Conservation (phyloP, 2,329 filamentous ascomycete species). For the Cryphonectria nitschkei region DNA sequence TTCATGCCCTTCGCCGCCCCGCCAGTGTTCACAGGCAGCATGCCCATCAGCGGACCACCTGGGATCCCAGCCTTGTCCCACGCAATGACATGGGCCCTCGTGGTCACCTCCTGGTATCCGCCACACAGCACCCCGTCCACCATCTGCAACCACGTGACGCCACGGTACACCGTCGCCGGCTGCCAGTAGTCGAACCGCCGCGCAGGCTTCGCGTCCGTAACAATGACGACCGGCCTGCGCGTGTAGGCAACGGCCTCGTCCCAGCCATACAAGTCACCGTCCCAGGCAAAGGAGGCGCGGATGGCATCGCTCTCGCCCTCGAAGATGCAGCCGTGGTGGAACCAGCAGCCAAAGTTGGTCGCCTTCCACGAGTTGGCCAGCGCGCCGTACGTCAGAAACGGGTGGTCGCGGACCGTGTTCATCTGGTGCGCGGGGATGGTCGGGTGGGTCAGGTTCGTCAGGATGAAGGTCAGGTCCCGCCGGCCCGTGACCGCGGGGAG, state of each 20-base stretch:
- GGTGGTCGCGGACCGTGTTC: slow-evolving; percentile 14
- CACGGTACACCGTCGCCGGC: neutral
- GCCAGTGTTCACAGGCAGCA: too few relatives aligned
- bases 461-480: slow-evolving; percentile 11
- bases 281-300: slow-evolving; percentile 23
- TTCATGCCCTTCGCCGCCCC: neutral
- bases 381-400: slow-evolving; percentile 9
- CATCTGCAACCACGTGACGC: slow-evolving; percentile 11
- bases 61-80: slow-evolving; percentile 7
- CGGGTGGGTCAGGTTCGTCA: slow-evolving; percentile 23
- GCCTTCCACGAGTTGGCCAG: slow-evolving; percentile 26
- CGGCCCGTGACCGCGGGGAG: slow-evolving; percentile 7
- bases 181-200: slow-evolving; percentile 13
- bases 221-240: slow-evolving; percentile 15
- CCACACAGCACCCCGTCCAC: slow-evolving; percentile 1
- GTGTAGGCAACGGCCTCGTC: slow-evolving; percentile 25
- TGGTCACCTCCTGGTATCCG: neutral
- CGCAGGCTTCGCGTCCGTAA: neutral
- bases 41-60: neutral
- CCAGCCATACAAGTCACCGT: slow-evolving; percentile 28
- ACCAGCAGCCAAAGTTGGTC: slow-evolving; percentile 26
- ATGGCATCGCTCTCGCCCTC: neutral
- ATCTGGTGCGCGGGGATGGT: slow-evolving; percentile 4
- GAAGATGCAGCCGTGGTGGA: slow-evolving; percentile 20
- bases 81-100: slow-evolving; percentile 1